Percentiles rank a stretch among this genome's conserved stretches.
These are phyloP conservation scores for Phytopythium montanum DNA, from an alignment of 352 stramenopile species.

Conservation along the genomic window DNA sequence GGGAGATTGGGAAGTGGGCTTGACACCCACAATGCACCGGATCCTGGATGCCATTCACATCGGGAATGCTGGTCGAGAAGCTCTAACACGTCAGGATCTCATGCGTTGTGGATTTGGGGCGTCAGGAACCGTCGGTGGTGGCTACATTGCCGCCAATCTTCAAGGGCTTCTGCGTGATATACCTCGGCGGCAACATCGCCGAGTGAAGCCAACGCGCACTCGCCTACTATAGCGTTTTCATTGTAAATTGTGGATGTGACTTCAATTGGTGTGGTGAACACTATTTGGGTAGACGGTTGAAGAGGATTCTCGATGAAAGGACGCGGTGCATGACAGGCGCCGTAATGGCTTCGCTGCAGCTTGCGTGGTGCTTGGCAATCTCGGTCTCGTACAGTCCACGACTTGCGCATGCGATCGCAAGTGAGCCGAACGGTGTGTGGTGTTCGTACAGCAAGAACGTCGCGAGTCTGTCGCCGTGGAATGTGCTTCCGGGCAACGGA, in stretches of 20 bases:
- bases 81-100: slow-evolving; percentile 10
- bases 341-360: not conserved
- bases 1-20: not conserved
- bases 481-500: not conserved
- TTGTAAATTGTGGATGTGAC: not conserved
- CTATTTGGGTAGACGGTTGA: not conserved
- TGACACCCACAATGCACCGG: no score
- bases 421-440: not conserved
- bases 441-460: not conserved
- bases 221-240: not conserved
- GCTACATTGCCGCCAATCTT: not conserved
- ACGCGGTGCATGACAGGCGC: not conserved
- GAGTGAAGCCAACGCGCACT: not conserved
- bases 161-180: not conserved
- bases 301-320: not conserved
- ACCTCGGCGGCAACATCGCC: no score
- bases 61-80: slow-evolving; percentile 13
- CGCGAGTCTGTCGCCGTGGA: not conserved
- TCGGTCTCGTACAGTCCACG: not conserved
- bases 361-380: not conserved
- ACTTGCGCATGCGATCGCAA: not conserved
- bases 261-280: not conserved
- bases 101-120: slow-evolving; percentile 4
- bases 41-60: not conserved
- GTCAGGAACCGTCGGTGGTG: not conserved